These are phyloP conservation scores for Hypomyces rosellus DNA, from an alignment of 2,329 filamentous ascomycete species.

Conservation along the genomic window DNA sequence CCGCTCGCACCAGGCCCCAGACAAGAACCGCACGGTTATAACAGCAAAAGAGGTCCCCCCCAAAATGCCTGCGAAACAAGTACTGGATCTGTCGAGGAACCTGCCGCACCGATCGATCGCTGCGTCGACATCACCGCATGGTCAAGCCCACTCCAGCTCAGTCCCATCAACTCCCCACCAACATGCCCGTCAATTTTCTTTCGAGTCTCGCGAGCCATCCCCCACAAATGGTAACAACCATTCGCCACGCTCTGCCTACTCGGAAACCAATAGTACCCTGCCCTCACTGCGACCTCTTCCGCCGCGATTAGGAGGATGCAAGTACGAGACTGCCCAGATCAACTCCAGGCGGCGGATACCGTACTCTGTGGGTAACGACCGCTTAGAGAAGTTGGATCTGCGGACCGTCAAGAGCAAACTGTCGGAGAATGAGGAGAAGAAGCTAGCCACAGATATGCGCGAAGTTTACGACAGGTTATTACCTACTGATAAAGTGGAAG, in stretches of 20 bases:
- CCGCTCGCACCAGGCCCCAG: conserved; percentile 49
- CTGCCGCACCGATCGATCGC: conserved; percentile 24
- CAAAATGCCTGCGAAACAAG: conserved; percentile 47
- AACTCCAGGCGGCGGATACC: conserved; percentile 81
- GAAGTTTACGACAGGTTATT: conserved; percentile 79
- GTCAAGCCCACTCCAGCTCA: conserved; percentile 65
- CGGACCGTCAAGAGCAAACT: conserved; percentile 67
- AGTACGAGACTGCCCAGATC: conserved; percentile 81
- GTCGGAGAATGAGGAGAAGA: conserved; percentile 65
- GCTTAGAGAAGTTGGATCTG: conserved; percentile 64
- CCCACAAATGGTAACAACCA: conserved; percentile 70
- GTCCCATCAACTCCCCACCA: conserved; percentile 92
- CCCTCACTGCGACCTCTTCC: conserved; percentile 62
- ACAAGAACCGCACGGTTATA: conserved; percentile 58
- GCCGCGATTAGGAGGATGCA: conserved; percentile 59
- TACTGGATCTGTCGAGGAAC: conserved; percentile 25
- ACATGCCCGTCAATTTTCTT: conserved; percentile 74
- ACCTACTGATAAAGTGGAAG: conserved; percentile 73
- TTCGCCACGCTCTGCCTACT: conserved; percentile 84
- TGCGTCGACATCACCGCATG: conserved; percentile 23
- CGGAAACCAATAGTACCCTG: conserved; percentile 73
- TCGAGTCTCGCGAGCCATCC: conserved; percentile 71
- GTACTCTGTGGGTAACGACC: conserved; percentile 80
- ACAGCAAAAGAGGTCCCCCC: conserved; percentile 46
- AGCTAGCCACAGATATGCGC: conserved; percentile 74